Base-by-base conservation (phyloP, 2,329 filamentous ascomycete species). In the Cladophialophora exuberans region DNA sequence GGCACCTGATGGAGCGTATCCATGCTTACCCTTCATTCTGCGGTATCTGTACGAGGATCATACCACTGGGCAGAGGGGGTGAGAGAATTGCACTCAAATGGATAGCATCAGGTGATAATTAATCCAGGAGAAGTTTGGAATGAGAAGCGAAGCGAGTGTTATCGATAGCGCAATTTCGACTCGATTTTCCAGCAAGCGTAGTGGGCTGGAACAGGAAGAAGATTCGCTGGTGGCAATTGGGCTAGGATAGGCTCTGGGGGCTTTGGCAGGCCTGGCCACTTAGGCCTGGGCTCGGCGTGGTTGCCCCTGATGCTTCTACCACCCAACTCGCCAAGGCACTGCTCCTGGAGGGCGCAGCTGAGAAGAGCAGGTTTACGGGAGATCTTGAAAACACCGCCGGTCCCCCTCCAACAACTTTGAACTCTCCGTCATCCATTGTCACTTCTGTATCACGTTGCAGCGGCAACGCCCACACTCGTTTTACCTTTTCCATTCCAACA, bases 141-240 rank as follows among this genome's bases (percentile, higher is more conserved):
- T 30, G 35, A n/a, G n/a, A 7, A 17, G 7, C 33, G 22, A n/a
- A 23, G 18, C 18, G 15, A 15, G 13, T 31, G 26, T 49, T 55
- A 55, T 55, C 52, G 52, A 55, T 55, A 55, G 26, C 28, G 52
- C 47, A 55, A 55, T 55, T 49, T 55, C 33, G 46, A 48, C 33
- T n/a, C 39, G 9, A 36, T 53, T 26, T 42, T 39, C 39, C 23
- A 43, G 36, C 36, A 26, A 28, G 22, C 35, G 35, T 38, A 43
- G 43, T 33, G 44, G 31, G 13, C 31, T 33, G 31, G 20, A 23
- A 18, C 25, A 20, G 10, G 15, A 33, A 25, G 41, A 36, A 15
- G 20, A 10, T 52, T 31, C 30, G 20, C 20, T 22, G n/a, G 41
- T 35, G 23, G 28, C 41, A 25, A 35, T 36, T 53, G 31, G 41